Percentiles rank a stretch among this genome's conserved stretches.
phyloP scores from a whole-genome alignment of 2,329 filamentous ascomycete species.

The Aspergillus jensenii region DNA sequence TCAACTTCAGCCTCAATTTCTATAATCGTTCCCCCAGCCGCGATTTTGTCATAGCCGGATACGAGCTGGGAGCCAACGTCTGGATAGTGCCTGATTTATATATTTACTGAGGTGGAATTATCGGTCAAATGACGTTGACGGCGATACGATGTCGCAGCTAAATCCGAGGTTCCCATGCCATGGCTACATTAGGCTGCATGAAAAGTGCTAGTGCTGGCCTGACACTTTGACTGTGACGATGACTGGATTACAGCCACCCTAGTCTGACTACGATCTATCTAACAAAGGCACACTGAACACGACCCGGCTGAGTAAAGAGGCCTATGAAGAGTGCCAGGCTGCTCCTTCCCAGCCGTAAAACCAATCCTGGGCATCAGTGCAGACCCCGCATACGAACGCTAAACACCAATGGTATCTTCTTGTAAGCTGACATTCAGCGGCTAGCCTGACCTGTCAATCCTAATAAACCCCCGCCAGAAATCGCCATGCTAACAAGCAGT shows the following conservation, averaged over 20 bases:
- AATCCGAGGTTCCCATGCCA: not conserved
- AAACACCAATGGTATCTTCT: not conserved
- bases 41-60: not conserved
- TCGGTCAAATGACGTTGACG: not conserved
- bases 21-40: not conserved
- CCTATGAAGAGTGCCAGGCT: not conserved
- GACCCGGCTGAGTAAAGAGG: not conserved
- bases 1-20: not conserved
- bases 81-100: not conserved
- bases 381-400: not conserved
- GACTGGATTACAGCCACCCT: not conserved
- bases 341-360: not conserved
- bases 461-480: not conserved
- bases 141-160: not conserved
- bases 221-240: not conserved
- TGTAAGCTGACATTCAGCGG: conserved; percentile 1
- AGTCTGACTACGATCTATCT: not conserved
- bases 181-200: not conserved
- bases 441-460: not conserved
- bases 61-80: not conserved
- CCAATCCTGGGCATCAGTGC: not conserved
- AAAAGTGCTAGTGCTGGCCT: not conserved
- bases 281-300: not conserved
- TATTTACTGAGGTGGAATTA: not conserved
- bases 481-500: not conserved